Evolutionary conservation across 2,329 filamentous ascomycete species (phyloP).

Genomic region (Hypocreales sp.): DNA sequence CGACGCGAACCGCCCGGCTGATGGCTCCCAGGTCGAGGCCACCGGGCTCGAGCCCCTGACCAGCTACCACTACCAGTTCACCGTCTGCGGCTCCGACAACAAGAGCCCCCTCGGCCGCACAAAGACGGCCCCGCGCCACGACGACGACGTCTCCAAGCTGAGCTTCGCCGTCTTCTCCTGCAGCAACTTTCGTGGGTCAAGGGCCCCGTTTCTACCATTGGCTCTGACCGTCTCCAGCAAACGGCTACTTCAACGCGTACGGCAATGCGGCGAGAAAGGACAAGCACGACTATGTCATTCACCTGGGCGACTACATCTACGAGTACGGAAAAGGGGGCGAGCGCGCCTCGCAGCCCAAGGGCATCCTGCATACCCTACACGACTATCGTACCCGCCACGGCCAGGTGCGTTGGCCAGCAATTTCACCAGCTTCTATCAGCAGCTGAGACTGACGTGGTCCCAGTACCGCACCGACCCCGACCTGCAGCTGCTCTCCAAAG

Average conservation of each 20-base stretch:
- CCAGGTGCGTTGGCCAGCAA: constrained; percentile 9
- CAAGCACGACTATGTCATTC: constrained; percentile 42
- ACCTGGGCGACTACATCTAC: constrained; percentile 50
- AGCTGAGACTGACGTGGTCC: background rate
- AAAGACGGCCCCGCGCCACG: constrained; percentile 47
- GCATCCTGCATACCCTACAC: constrained; percentile 17
- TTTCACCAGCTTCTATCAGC: no score
- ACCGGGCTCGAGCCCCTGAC: constrained; percentile 45
- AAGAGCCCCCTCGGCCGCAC: constrained; percentile 49
- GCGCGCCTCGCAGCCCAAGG: constrained; percentile 11
- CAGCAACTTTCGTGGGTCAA: constrained; percentile 42
- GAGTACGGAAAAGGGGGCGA: constrained; percentile 27
- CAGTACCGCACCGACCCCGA: constrained; percentile 26
- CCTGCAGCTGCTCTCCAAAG: constrained; percentile 22
- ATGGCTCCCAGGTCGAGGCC: constrained; percentile 48
- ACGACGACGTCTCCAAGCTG: constrained; percentile 40
- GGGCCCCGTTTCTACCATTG: no score
- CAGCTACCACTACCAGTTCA: constrained; percentile 55
- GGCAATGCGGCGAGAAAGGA: constrained; percentile 44
- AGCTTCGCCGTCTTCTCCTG: constrained; percentile 57
- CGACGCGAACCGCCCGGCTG: no score
- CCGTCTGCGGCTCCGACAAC: constrained; percentile 46
- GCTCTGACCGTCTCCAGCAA: constrained; percentile 4
- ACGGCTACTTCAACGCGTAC: constrained; percentile 44
- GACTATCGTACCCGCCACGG: constrained; percentile 27